Evolutionary conservation across 75 land plant species (phyloP).

Genomic region (Larix kaempferi): DNA sequence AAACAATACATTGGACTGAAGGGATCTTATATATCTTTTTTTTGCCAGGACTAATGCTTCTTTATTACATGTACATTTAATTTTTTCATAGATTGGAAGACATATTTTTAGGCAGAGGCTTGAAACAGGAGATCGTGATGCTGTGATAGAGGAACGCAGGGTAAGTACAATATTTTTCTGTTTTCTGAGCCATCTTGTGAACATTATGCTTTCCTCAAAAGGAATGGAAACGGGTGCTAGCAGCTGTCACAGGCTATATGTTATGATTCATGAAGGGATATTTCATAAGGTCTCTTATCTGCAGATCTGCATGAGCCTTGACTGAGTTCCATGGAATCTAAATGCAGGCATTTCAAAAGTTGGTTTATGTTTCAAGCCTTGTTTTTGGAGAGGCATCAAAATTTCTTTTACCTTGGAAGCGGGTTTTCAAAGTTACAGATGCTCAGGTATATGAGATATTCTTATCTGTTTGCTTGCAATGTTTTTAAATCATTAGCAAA

Average conservation of each 20-base stretch:
- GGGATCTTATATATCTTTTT: not conserved
- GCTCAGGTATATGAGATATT: slow-evolving; percentile 56
- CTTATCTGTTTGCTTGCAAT: not conserved
- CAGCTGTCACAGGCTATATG: not conserved
- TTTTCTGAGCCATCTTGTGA: not conserved
- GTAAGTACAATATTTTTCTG: slow-evolving; percentile 34
- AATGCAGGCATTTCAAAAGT: slow-evolving; percentile 94
- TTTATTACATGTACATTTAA: not conserved
- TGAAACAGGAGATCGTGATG: slow-evolving; percentile 93
- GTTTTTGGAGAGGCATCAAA: slow-evolving; percentile 96
- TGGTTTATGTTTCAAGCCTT: slow-evolving; percentile 88
- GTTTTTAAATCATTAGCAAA: not conserved
- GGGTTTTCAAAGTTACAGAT: slow-evolving; percentile 92
- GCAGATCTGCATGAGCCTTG: not conserved
- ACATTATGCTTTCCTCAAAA: not conserved
- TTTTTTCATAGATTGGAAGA: slow-evolving; percentile 72
- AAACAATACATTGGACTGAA: not conserved
- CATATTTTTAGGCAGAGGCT: slow-evolving; percentile 82
- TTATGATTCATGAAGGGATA: not conserved
- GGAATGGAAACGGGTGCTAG: slow-evolving; percentile 17
- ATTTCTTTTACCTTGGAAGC: slow-evolving; percentile 97
- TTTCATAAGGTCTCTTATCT: not conserved
- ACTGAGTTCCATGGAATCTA: slow-evolving; percentile 12
- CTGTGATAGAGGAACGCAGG: slow-evolving; percentile 77
- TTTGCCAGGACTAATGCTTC: not conserved